Base-by-base conservation (phyloP, 2,329 filamentous ascomycete genomes). In the Bisporella sp. region DNA sequence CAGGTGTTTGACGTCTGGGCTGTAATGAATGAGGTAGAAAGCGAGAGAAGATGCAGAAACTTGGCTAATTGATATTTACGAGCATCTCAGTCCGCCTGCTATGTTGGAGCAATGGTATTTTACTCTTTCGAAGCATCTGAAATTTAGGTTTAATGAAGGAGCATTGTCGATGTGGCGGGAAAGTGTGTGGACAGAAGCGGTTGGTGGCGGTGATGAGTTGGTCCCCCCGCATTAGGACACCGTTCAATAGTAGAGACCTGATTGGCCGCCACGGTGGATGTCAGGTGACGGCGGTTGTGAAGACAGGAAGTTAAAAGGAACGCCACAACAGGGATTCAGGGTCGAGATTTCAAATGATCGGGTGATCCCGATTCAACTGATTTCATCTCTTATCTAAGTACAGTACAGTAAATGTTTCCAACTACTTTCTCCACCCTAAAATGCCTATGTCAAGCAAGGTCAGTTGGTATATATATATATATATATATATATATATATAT, bases 81-180 rank as follows among this genome's bases (percentile, higher is more conserved):
- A 54, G 43, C 35, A 56, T 45, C 52, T 40, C 41, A 45, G 50
- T 31, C 52, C 54, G 35, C 52, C 54, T 45, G 33, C 45, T 44
- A 54, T 37, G 42, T 48, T 56, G 30, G 54, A 54, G 43, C 46
- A 54, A 28, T 56, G 54, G 47, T n/a, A 49, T n/a, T 54, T 54
- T 50, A 48, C 45, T 35, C 51, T 54, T 7, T 48, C 47, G 45
- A 51, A 39, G 50, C 49, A 54, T 41, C 48, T 55, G 3, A 47
- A 51, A 39, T 30, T 55, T n/a, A 37, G 40, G 35, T 55, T 55
- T 32, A 50, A 41, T 43, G 37, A 39, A n/a, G 35, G 31, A 30
- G 51, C 41, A 21, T 53, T 55, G 41, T 53, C 48, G 50, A 53
- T 55, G 11, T 30, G 43, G 21, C 31, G n/a, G 21, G 8, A 31